A percentile compares a stretch with the other conserved stretches of the same genome.
phyloP scores from a whole-genome alignment of 495 filamentous ascomycete species.

The Neurospora intermedia region DNA sequence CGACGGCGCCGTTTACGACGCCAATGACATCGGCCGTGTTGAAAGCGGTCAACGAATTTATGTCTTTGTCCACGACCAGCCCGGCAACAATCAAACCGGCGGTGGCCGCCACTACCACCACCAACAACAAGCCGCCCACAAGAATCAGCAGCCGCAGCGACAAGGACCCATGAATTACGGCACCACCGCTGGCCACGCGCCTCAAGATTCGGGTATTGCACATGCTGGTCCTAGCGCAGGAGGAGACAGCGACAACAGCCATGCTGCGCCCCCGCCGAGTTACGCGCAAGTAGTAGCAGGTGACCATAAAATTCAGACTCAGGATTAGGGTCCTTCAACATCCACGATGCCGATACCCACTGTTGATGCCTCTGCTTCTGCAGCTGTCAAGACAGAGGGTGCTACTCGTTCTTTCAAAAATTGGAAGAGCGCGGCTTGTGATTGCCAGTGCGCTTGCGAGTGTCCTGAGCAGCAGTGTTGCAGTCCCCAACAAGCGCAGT shows the following conservation, averaged over 20 bases:
- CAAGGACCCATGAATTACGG: conserved; percentile 31
- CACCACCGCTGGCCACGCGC: conserved; percentile 18
- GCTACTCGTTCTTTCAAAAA: background rate
- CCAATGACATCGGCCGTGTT: background rate
- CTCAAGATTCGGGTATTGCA: conserved; percentile 24
- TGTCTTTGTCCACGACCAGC: conserved; percentile 47
- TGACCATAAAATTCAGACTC: conserved; percentile 76
- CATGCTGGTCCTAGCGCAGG: conserved; percentile 33
- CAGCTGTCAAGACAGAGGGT: background rate
- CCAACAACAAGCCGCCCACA: conserved; percentile 12
- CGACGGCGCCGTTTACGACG: conserved; percentile 17
- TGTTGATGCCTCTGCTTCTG: background rate
- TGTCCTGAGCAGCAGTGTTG: background rate
- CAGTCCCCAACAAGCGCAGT: background rate
- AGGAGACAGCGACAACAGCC: conserved; percentile 32
- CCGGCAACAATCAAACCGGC: background rate
- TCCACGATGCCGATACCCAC: background rate
- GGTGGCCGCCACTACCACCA: conserved; percentile 4
- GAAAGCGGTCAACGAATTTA: conserved; percentile 36
- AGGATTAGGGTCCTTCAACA: conserved; percentile 36
- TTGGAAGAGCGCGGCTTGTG: background rate
- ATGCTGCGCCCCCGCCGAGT: conserved; percentile 50
- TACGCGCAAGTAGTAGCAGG: conserved; percentile 81
- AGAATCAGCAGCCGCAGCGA: conserved; percentile 11
- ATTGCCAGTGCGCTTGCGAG: background rate